Conservation (phyloP, 2,329 filamentous ascomycete genomes). For the Cladosporium sp. region DNA sequence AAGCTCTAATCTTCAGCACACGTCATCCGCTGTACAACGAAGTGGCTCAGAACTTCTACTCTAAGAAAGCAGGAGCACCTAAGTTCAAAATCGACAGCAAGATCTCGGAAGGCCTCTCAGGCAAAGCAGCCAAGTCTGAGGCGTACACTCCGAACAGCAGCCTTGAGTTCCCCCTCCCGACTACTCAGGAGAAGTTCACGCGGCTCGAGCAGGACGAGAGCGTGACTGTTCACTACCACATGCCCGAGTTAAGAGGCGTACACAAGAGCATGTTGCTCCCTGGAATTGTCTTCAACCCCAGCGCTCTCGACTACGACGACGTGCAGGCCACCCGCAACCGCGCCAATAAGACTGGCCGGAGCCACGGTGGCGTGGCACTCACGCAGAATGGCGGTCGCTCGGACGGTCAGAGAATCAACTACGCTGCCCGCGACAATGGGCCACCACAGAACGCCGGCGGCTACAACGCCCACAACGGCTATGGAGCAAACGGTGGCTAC, state of each 20-base stretch:
- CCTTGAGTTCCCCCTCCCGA: constrained; percentile 69
- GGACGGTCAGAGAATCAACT: constrained; percentile 49
- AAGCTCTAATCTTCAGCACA: constrained; percentile 79
- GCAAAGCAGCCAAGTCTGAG: constrained; percentile 73
- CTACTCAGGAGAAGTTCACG: constrained; percentile 57
- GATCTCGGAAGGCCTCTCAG: constrained; percentile 70
- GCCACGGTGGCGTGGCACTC: constrained; percentile 62
- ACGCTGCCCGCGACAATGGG: constrained; percentile 33
- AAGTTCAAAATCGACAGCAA: constrained; percentile 69
- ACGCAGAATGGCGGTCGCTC: constrained; percentile 40
- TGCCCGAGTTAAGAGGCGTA: constrained; percentile 63
- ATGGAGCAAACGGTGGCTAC: constrained; percentile 19
- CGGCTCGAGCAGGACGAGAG: constrained; percentile 79
- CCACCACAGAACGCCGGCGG: constrained; percentile 21
- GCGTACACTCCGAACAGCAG: constrained; percentile 78
- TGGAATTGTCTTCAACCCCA: constrained; percentile 66
- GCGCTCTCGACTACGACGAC: constrained; percentile 68
- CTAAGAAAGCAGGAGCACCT: constrained; percentile 65
- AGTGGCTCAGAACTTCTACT: constrained; percentile 79
- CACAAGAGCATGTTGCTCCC: constrained; percentile 95
- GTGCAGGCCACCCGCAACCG: constrained; percentile 66
- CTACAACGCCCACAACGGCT: constrained; percentile 19
- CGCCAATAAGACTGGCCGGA: constrained; percentile 59
- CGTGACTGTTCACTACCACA: constrained; percentile 80
- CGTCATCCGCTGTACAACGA: constrained; percentile 80